A percentile compares a stretch with the other conserved stretches of the same genome.
Conservation (phyloP, 768 basidiomycete genomes). For the Termitomyces sp. region DNA sequence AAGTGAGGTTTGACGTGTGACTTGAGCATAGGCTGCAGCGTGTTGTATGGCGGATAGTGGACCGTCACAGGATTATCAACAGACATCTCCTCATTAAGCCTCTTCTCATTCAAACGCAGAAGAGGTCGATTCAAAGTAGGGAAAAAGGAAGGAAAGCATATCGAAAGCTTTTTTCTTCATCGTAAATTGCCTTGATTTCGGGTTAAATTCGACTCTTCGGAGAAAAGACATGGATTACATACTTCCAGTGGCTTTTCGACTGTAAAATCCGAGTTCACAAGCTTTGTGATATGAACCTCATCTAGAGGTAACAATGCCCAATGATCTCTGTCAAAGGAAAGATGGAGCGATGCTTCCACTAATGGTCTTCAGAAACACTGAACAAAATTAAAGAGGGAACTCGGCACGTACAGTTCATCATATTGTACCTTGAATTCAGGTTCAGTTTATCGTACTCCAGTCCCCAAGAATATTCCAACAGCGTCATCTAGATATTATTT, state of each 20-base stretch:
- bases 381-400: not conserved
- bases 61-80: not conserved
- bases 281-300: not conserved
- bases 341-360: not conserved
- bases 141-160: slow-evolving; percentile 7
- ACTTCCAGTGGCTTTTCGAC: not conserved
- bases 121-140: not conserved
- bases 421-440: not conserved
- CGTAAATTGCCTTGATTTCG: not conserved
- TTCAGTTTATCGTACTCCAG: not conserved
- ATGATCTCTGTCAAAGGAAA: not conserved
- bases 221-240: not conserved
- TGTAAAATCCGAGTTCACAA: not conserved
- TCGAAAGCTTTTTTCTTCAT: not conserved
- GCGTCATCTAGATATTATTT: not conserved
- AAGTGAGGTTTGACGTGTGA: not conserved
- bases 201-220: not conserved
- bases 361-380: not conserved
- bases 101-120: not conserved
- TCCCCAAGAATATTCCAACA: not conserved
- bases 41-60: not conserved
- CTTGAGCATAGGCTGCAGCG: not conserved
- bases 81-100: not conserved
- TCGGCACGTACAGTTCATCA: not conserved
- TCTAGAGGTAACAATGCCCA: not conserved